Percentiles rank a stretch among this genome's conserved stretches.
Evolutionary conservation across 257 asterid genomes (phyloP).

Genomic region (Nicotiana benthamiana): DNA sequence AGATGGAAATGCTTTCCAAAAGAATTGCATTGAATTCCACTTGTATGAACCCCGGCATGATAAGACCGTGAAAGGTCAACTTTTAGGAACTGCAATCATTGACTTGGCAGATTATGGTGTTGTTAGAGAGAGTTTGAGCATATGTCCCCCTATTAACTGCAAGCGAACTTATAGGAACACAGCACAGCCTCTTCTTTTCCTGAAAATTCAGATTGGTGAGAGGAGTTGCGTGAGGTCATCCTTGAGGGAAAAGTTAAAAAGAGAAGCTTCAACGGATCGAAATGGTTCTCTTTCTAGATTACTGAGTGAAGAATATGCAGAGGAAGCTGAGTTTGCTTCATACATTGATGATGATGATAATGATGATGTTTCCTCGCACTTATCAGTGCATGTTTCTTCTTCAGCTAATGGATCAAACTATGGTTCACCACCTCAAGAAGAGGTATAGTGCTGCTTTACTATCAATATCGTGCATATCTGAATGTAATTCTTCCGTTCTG

Average conservation of each 20-base stretch:
- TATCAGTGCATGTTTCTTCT: slow-evolving; percentile 28
- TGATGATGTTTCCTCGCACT: slow-evolving; percentile 71
- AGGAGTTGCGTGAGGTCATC: slow-evolving; percentile 54
- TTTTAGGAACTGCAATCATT: slow-evolving; percentile 54
- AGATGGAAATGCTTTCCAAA: slow-evolving; percentile 29
- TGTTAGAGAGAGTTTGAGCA: slow-evolving; percentile 28
- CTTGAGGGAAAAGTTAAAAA: slow-evolving; percentile 44
- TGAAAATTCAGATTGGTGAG: slow-evolving; percentile 49
- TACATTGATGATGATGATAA: slow-evolving; percentile 69
- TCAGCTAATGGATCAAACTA: slow-evolving; percentile 31
- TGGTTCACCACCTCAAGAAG: slow-evolving; percentile 49
- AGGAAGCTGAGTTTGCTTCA: slow-evolving; percentile 40
- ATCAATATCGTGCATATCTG: not conserved
- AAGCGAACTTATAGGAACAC: slow-evolving; percentile 47
- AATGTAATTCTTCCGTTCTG: not conserved
- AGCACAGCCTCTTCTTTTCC: slow-evolving; percentile 45
- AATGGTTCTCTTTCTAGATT: slow-evolving; percentile 45
- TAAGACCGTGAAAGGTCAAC: slow-evolving; percentile 50
- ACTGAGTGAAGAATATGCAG: slow-evolving; percentile 19
- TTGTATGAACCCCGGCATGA: slow-evolving; percentile 70
- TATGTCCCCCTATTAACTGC: slow-evolving; percentile 52
- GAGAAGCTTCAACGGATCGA: slow-evolving; percentile 38
- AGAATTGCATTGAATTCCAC: slow-evolving; percentile 64
- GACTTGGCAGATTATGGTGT: slow-evolving; percentile 76
- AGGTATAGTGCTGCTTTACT: slow-evolving; percentile 22